A percentile compares a stretch with the other conserved stretches of the same genome.
Conservation (phyloP, 345 rosid species). For the Salix caprea region DNA sequence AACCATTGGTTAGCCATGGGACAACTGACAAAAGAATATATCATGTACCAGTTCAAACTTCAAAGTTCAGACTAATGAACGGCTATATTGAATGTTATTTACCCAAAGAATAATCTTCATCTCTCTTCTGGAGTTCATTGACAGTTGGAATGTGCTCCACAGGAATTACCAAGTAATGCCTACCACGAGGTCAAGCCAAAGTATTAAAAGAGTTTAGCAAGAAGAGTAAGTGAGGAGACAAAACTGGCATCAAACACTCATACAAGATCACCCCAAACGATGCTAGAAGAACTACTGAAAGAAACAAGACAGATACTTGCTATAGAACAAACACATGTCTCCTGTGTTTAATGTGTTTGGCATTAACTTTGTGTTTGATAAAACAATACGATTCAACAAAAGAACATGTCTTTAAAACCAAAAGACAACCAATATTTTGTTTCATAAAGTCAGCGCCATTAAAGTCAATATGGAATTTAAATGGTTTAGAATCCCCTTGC, state of each 20-base stretch:
- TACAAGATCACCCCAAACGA: too few relatives aligned
- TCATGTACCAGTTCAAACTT: not conserved
- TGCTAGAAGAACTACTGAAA: too few relatives aligned
- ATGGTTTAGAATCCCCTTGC: too few relatives aligned
- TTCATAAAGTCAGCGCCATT: too few relatives aligned
- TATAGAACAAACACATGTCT: too few relatives aligned
- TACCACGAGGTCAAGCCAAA: constrained; percentile 12
- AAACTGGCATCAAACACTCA: not conserved
- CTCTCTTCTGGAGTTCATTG: constrained; percentile 51
- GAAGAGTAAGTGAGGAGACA: not conserved
- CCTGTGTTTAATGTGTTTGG: too few relatives aligned
- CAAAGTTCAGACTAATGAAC: not conserved
- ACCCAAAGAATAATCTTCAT: constrained; percentile 76
- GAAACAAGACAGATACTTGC: too few relatives aligned
- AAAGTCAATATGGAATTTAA: too few relatives aligned
- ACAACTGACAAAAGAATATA: not conserved
- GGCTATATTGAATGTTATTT: not conserved
- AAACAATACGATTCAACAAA: too few relatives aligned
- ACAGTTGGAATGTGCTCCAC: constrained; percentile 71
- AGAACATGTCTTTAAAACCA: too few relatives aligned
- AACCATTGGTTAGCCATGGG: not conserved
- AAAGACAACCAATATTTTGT: too few relatives aligned
- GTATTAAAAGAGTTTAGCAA: not conserved
- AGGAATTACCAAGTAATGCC: constrained; percentile 90
- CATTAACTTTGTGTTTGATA: too few relatives aligned